These are phyloP conservation scores for Serendipita sp. DNA, from an alignment of 768 basidiomycete species.

Conservation along the genomic window DNA sequence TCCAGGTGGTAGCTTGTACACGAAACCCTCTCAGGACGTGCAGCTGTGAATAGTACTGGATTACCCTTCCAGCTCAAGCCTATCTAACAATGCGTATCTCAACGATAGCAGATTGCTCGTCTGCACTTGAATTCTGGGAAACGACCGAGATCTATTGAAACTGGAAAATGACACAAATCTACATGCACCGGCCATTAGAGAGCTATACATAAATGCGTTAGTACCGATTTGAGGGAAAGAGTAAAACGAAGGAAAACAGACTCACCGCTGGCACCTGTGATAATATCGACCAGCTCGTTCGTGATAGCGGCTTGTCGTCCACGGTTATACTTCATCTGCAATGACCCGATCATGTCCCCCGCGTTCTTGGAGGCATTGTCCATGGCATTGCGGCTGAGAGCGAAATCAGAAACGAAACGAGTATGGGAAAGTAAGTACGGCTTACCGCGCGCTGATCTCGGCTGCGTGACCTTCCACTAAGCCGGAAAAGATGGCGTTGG, in stretches of 20 bases:
- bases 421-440: conserved; percentile 15
- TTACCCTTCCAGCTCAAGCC: no score
- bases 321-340: conserved; percentile 95
- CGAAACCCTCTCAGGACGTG: no score
- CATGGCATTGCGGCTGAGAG: conserved; percentile 84
- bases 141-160: no score
- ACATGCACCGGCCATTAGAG: no score
- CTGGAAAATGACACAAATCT: no score
- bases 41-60: no score
- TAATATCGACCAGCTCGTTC: conserved; percentile 86
- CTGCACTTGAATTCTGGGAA: no score
- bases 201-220: no score
- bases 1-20: no score
- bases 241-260: neutral
- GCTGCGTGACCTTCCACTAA: conserved; percentile 93
- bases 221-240: no score
- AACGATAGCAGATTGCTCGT: no score
- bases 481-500: conserved; percentile 90
- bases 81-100: no score
- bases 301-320: conserved; percentile 97
- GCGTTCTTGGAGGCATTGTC: conserved; percentile 99
- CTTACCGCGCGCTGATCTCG: conserved; percentile 77
- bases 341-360: conserved; percentile 69
- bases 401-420: neutral
- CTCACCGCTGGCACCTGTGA: conserved; percentile 43